Percentiles rank a stretch among this genome's conserved stretches.
These are phyloP conservation scores for Nicotiana otophora DNA, from an alignment of 257 asterid species.

Conservation along the genomic window DNA sequence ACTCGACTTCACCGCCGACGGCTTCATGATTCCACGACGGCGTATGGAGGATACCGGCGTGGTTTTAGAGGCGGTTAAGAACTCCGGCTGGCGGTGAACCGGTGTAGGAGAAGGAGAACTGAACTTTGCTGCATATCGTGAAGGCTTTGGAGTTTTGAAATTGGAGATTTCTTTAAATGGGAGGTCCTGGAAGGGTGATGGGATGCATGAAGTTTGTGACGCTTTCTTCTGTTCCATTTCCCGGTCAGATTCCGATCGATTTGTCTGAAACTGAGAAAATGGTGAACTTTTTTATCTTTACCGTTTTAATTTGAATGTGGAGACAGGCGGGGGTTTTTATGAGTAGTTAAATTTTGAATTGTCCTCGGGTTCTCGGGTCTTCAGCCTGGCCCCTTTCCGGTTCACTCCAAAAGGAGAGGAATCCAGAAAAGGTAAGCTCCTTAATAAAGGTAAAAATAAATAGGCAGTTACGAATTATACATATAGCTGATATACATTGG, in stretches of 20 bases:
- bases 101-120: slow-evolving; percentile 25
- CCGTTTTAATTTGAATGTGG: slow-evolving; percentile 13
- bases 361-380: not conserved
- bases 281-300: not conserved
- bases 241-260: not conserved
- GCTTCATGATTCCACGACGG: slow-evolving; percentile 22
- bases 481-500: too few relatives aligned
- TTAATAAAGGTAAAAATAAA: not conserved
- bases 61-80: slow-evolving; percentile 55
- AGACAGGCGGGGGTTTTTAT: not conserved
- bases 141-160: slow-evolving; percentile 56
- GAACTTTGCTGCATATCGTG: slow-evolving; percentile 21
- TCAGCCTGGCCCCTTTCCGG: not conserved
- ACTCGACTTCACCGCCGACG: slow-evolving; percentile 46
- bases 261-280: not conserved
- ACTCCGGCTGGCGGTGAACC: slow-evolving; percentile 27
- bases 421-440: not conserved
- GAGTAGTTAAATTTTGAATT: not conserved
- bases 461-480: too few relatives aligned
- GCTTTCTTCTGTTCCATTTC: slow-evolving; percentile 16
- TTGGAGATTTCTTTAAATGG: slow-evolving; percentile 58
- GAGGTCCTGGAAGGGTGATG: slow-evolving; percentile 42
- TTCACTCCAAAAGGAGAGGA: not conserved
- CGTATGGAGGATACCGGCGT: slow-evolving; percentile 49
- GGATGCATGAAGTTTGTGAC: not conserved